phyloP scores from a whole-genome alignment of 2,329 filamentous ascomycete species.

The Huntiella abstrusa region DNA sequence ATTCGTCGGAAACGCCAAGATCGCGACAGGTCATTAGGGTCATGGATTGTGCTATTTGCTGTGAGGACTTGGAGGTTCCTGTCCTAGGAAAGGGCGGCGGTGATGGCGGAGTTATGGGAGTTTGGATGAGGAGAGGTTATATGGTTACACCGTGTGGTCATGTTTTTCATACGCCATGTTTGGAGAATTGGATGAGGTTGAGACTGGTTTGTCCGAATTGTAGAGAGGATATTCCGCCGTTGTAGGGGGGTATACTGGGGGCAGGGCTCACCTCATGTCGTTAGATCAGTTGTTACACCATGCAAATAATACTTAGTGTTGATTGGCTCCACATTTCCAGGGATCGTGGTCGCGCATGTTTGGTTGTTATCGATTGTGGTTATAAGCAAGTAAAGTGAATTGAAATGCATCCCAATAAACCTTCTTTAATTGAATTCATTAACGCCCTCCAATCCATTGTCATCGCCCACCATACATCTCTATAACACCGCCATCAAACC shows the following conservation, averaged over 20 bases:
- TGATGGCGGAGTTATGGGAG: conserved; percentile 35
- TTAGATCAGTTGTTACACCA: too few relatives aligned
- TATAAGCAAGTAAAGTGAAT: too few relatives aligned
- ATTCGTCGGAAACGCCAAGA: conserved; percentile 18
- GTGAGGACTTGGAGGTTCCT: conserved; percentile 77
- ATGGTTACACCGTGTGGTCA: conserved; percentile 97
- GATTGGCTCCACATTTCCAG: too few relatives aligned
- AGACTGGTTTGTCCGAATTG: conserved; percentile 89
- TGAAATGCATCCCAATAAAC: too few relatives aligned
- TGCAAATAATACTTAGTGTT: too few relatives aligned
- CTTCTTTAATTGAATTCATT: too few relatives aligned
- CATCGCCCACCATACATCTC: too few relatives aligned
- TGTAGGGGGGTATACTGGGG: conserved; percentile 29
- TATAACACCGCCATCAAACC: too few relatives aligned
- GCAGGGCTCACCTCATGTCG: too few relatives aligned
- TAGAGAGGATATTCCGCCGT: conserved; percentile 67
- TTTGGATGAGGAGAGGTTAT: conserved; percentile 66
- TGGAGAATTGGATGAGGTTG: conserved; percentile 94
- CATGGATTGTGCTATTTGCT: conserved; percentile 91
- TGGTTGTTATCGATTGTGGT: too few relatives aligned
- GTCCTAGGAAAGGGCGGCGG: conserved; percentile 40
- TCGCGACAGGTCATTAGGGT: conserved; percentile 21
- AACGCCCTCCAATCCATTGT: too few relatives aligned
- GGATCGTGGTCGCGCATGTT: too few relatives aligned
- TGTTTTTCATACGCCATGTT: conserved; percentile 79